Evolutionary conservation across 116 monocot genomes (phyloP).

Genomic region (Phalaenopsis hybrid): DNA sequence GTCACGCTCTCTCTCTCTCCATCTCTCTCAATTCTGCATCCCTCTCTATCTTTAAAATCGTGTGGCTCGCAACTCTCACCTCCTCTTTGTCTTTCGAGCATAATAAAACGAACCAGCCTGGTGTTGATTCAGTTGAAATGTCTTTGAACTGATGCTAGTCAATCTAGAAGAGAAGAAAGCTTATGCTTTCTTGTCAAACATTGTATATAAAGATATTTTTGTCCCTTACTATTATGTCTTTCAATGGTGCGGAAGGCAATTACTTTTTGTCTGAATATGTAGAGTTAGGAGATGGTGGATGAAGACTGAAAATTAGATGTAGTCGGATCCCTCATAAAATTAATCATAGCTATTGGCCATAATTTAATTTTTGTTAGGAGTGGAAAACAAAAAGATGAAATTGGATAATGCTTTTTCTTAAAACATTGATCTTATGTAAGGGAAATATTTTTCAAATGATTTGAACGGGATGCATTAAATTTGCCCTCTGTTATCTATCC

Average conservation of each 20-base stretch:
- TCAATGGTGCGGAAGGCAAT: background rate
- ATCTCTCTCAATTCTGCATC: no score
- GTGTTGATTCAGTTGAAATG: no score
- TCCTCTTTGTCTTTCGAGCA: no score
- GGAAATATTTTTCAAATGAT: background rate
- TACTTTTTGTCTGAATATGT: background rate
- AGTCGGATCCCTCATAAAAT: background rate
- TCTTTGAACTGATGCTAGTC: no score
- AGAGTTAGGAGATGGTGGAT: background rate
- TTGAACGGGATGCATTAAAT: background rate
- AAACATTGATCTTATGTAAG: background rate
- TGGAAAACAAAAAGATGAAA: background rate
- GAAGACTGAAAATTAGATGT: background rate
- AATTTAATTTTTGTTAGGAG: background rate
- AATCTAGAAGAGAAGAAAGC: no score
- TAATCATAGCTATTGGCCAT: background rate
- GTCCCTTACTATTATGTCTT: background rate
- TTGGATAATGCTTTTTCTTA: background rate
- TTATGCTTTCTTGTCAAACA: background rate
- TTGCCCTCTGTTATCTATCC: background rate
- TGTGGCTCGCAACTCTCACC: no score
- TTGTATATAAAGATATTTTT: background rate
- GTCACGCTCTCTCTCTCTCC: no score
- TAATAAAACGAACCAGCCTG: no score
- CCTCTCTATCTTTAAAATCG: no score